Evolutionary conservation across 1,284 basidiomycete species (phyloP).

Genomic region (Fomitopsis pinicola): DNA sequence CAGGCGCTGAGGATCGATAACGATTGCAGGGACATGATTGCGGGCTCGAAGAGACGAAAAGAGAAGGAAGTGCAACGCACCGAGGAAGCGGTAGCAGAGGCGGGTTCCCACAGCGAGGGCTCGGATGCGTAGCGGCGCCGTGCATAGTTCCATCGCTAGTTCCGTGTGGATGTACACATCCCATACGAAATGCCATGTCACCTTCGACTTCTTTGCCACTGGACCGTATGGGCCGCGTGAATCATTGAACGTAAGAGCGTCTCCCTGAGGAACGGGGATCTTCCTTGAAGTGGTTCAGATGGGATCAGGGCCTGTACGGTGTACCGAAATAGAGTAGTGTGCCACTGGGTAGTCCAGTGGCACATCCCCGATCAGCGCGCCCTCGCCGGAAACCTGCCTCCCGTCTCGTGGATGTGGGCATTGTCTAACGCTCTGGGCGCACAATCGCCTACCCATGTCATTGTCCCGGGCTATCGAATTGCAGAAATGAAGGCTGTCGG

Average conservation of each 20-base stretch:
- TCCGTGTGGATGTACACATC: background rate
- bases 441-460: slow-evolving; percentile 1
- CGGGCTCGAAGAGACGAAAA: slow-evolving; percentile 16
- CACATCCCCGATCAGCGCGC: background rate
- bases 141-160: background rate
- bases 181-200: background rate
- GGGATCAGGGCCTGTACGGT: background rate
- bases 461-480: slow-evolving; percentile 1
- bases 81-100: background rate
- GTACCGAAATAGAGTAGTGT: slow-evolving; percentile 1
- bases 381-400: background rate
- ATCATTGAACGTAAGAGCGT: background rate
- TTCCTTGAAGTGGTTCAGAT: background rate
- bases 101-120: background rate
- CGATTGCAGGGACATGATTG: slow-evolving; percentile 10
- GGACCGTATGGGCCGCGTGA: background rate
- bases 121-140: background rate
- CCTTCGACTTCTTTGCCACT: background rate
- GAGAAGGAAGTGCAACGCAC: slow-evolving; percentile 10
- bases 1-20: slow-evolving; percentile 4
- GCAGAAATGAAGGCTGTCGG: slow-evolving; percentile 3
- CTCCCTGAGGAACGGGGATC: background rate
- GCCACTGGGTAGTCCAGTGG: slow-evolving; percentile 1
- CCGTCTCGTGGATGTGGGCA: background rate
- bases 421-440: background rate